These are phyloP conservation scores for Naganishia sp. DNA, from an alignment of 1,284 basidiomycete genomes.

Conservation along the genomic window DNA sequence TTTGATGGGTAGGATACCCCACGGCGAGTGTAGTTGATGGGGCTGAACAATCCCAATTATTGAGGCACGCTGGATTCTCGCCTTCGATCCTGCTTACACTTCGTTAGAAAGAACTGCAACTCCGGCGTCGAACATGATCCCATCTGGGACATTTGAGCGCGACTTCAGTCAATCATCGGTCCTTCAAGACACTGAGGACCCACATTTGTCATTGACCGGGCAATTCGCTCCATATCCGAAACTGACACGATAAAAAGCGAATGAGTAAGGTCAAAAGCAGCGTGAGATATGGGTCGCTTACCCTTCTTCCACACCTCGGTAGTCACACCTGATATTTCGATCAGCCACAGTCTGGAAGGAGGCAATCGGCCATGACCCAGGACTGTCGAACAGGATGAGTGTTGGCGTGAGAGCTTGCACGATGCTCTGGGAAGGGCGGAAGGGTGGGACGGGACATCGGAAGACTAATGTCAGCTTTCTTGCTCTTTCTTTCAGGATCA, in stretches of 20 bases:
- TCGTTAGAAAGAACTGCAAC: slow-evolving; percentile 18
- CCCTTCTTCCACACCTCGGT: too few relatives aligned
- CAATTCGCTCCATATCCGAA: slow-evolving; percentile 21
- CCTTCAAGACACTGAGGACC: too few relatives aligned
- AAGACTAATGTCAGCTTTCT: too few relatives aligned
- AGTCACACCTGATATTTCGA: slow-evolving; percentile 1
- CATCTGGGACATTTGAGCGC: too few relatives aligned
- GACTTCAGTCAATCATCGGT: too few relatives aligned
- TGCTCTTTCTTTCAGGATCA: too few relatives aligned
- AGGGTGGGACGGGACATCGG: too few relatives aligned
- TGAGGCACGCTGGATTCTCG: too few relatives aligned
- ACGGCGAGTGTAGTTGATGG: slow-evolving; percentile 10
- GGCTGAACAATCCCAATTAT: too few relatives aligned
- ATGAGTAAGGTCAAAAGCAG: too few relatives aligned
- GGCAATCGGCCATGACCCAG: slow-evolving; percentile 3
- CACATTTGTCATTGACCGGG: slow-evolving; percentile 20
- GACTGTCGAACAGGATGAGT: slow-evolving; percentile 5
- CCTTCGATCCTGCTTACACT: slow-evolving; percentile 13
- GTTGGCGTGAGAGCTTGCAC: slow-evolving; percentile 20
- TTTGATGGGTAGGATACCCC: slow-evolving; percentile 11
- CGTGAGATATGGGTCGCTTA: neutral
- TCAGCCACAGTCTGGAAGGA: slow-evolving; percentile 9
- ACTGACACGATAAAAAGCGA: neutral
- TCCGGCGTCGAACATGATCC: slow-evolving; percentile 24
- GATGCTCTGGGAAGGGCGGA: slow-evolving; percentile 5